These are phyloP conservation scores for Ganoderma lucidum DNA, from an alignment of 1,284 basidiomycete species.

Conservation along the genomic window DNA sequence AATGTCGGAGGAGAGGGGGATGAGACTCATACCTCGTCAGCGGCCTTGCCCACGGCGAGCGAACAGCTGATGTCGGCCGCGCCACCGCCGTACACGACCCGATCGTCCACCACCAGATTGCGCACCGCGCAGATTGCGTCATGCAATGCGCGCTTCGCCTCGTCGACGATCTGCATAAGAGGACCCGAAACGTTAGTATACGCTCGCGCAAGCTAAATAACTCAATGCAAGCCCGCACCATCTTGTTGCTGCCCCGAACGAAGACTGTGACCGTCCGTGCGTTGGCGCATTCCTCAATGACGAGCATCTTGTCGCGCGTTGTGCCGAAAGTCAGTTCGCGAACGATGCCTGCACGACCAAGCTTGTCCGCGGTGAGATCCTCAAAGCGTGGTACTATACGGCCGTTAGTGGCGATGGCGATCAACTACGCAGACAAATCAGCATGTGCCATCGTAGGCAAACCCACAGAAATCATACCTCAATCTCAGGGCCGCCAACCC, in stretches of 20 bases:
- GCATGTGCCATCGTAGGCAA: not conserved
- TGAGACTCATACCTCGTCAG: conserved; percentile 79
- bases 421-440: conserved; percentile 64
- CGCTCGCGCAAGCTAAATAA: not conserved
- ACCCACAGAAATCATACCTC: conserved; percentile 63
- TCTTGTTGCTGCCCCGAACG: conserved; percentile 98
- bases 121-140: conserved; percentile 98
- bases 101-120: conserved; percentile 94
- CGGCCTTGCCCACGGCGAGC: conserved; percentile 92
- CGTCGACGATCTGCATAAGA: conserved; percentile 87
- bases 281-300: conserved; percentile 99
- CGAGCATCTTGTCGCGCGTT: conserved; percentile 98
- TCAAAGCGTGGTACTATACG: conserved; percentile 99
- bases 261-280: conserved; percentile 97
- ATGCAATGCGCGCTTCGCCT: conserved; percentile 97
- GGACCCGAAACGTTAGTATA: not conserved
- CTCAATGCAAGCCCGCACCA: conserved; percentile 63
- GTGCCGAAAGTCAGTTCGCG: conserved; percentile 97
- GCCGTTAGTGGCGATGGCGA: conserved; percentile 98
- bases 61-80: conserved; percentile 97
- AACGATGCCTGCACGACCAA: conserved; percentile 93
- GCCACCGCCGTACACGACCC: conserved; percentile 98
- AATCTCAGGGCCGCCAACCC: conserved; percentile 99
- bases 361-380: conserved; percentile 90
- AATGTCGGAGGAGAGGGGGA: not conserved